phyloP scores from a whole-genome alignment of 108 stramenopile species.

The Mayamaea pseudoterrestris region DNA sequence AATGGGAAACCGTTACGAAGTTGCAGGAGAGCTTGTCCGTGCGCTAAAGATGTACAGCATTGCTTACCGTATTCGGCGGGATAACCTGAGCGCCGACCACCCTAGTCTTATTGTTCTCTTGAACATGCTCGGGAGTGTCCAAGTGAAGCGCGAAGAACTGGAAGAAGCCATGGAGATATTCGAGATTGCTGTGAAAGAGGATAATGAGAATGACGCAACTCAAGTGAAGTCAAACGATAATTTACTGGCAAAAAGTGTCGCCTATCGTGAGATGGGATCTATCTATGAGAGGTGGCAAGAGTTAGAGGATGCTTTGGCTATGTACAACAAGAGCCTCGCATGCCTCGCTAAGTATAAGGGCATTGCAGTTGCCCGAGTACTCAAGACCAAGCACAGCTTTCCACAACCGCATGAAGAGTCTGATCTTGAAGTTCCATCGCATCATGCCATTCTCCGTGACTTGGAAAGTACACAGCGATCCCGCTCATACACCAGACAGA shows the following conservation, averaged over 20 bases:
- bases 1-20: conserved; percentile 73
- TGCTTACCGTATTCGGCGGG: conserved; percentile 74
- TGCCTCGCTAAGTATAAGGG: conserved; percentile 34
- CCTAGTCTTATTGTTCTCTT: conserved; percentile 59
- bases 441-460: too few species aligned
- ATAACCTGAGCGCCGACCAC: conserved; percentile 51
- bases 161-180: conserved; percentile 73
- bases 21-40: conserved; percentile 36
- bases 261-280: conserved; percentile 74
- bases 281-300: conserved; percentile 59
- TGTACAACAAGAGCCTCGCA: conserved; percentile 74
- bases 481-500: too few species aligned
- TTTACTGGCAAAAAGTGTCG: conserved; percentile 41
- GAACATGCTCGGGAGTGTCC: conserved; percentile 75
- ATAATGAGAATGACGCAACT: not conserved
- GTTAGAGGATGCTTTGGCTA: conserved; percentile 48
- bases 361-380: not conserved
- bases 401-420: too few species aligned
- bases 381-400: too few species aligned
- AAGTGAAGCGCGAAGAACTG: conserved; percentile 61
- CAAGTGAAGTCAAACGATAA: not conserved
- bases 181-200: conserved; percentile 48
- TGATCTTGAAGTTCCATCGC: too few species aligned
- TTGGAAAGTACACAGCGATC: too few species aligned
- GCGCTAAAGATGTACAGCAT: conserved; percentile 80